Base-by-base conservation (phyloP, 805 yeast genomes). In the Hanseniaspora lachancei region DNA sequence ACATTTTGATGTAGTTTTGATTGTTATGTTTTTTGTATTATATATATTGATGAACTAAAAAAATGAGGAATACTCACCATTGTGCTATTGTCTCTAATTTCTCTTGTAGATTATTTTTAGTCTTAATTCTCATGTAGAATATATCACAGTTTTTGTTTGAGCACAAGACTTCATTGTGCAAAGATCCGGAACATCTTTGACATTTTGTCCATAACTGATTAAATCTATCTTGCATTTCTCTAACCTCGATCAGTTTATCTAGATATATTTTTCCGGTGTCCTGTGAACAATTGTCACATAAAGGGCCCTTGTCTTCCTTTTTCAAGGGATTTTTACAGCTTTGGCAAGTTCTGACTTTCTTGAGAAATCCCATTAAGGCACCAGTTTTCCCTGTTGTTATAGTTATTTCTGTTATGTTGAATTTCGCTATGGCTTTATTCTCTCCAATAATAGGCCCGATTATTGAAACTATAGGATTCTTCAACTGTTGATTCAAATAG, bases 151-250 rank as follows among this genome's bases (percentile, higher is more conserved):
- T 97, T 61, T 89, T 89, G 61, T 91, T 88, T 0, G 96, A 82
- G 68, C 99, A 93, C 24, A 91, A 73, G 3, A 93, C 97, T 62
- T 93, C 97, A 69, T 89, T 96, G 63, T 93, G 97, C 55, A 95
- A 72, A 27, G 93, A 86, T 0, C 97, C 97, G 63, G 95, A 97
- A 68, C 98, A 93, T 58, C 97, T 74, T 71, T 93, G 99, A 67
- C 99, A 95, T 66, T 93, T 95, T 0, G 97, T 91, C 99, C 99
- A 93, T 59, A 93, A 71, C 60, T 95, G 74, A 2, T 95, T 82
- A 63, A 88, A 93, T 62, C 84, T 82, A 58, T 80, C 77, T 66
- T 93, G 96, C 58, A 91, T 70, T 44, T 79, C 81, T 65, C 88
- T 84, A 75, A 89, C 81, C 58, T 80, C 82, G 3, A 86, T 83